These are phyloP conservation scores for Senna siamea DNA, from an alignment of 306 rosid genomes.

Conservation along the genomic window DNA sequence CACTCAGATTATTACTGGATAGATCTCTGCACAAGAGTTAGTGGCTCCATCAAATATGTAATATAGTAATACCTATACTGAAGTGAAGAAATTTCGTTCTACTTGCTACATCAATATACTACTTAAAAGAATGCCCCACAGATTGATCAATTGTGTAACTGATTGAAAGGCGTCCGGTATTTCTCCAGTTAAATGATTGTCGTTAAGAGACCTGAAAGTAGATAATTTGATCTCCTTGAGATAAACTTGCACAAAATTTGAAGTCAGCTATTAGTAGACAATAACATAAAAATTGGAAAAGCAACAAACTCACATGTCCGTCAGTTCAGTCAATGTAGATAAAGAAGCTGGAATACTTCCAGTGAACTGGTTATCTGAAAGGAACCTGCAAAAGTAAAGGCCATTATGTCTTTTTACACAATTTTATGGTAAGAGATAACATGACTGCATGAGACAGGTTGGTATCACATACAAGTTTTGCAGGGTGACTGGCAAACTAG, in stretches of 20 bases:
- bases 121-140: slow-evolving; percentile 59
- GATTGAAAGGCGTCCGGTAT: slow-evolving; percentile 75
- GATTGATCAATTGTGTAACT: slow-evolving; percentile 65
- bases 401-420: slow-evolving; percentile 45
- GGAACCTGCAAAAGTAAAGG: slow-evolving; percentile 74
- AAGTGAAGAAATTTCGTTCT: slow-evolving; percentile 32
- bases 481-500: slow-evolving; percentile 75
- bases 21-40: slow-evolving; percentile 69
- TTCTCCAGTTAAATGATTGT: slow-evolving; percentile 75
- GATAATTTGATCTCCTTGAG: slow-evolving; percentile 32
- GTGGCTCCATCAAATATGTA: slow-evolving; percentile 35
- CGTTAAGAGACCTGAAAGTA: slow-evolving; percentile 81
- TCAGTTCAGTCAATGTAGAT: slow-evolving; percentile 62
- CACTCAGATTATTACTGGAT: slow-evolving; percentile 82
- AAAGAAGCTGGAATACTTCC: slow-evolving; percentile 81
- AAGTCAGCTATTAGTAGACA: slow-evolving; percentile 19
- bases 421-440: slow-evolving; percentile 22
- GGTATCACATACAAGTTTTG: slow-evolving; percentile 67
- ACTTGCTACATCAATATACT: background rate
- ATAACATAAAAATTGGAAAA: slow-evolving; percentile 3
- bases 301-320: slow-evolving; percentile 63
- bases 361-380: slow-evolving; percentile 77
- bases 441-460: slow-evolving; percentile 35
- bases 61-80: background rate
- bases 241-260: slow-evolving; percentile 24